Base-by-base conservation (phyloP, 2,329 filamentous ascomycete species). In the Colletotrichum magnum region DNA sequence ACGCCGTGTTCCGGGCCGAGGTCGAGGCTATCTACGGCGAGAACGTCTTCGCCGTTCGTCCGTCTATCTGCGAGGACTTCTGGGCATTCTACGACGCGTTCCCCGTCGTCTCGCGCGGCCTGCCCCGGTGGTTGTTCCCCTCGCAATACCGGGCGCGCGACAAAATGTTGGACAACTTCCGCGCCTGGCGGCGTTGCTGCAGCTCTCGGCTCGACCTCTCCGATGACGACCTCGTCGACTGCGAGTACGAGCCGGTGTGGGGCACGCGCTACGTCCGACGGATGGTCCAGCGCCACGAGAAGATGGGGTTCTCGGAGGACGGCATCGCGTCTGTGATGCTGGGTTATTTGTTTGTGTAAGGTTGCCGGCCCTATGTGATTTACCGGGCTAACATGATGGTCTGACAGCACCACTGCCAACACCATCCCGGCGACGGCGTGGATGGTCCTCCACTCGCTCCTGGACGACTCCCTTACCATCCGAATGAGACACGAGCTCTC, bases 291-390 rank as follows among this genome's bases (percentile, higher is more conserved):
- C 58, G 63, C 4, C 65, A 68, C 24, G 68, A 70, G 28, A 54
- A 41, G 15, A 18, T 70, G 5, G 68, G 39, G 4, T 63, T 70
- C n/a, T 62, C 64, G 4, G 52, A 70, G 16, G 26, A n/a, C 6
- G 68, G 68, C 1, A 41, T 58, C 6, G 45, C 68, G 7, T 43
- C 51, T 2, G n/a, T 43, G 3, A 52, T 70, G 13, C 68, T 68
- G 1, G 64, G 68, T 7, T 70, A 68, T 13, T n/a, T 70, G 3
- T 68, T 68, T 18, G 68, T 70, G 68, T 70, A 50, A 53, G 68
- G 48, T 16, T 5, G 36, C 10, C 6, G 5, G 3, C 5, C 5
- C 2, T 4, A 6, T 6, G 5, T 7, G 4, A 4, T 5, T n/a
- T 32, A 15, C 18, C 6, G 1, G 47, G 1, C 50, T 52, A 36